phyloP scores from a whole-genome alignment of 805 yeast species.

The Candida caryicola region DNA sequence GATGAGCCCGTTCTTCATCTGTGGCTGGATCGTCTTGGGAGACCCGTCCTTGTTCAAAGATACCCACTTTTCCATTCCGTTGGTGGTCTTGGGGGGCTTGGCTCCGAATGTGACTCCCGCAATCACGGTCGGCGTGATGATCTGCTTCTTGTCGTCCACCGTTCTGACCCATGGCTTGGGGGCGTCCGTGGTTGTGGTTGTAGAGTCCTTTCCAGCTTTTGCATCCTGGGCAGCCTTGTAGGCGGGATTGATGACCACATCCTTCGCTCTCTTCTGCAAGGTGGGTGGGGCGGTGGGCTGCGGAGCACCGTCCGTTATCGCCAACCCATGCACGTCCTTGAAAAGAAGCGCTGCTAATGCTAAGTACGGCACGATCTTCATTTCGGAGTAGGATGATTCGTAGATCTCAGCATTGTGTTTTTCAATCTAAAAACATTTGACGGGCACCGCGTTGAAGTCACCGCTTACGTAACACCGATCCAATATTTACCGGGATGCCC shows the following conservation, averaged over 20 bases:
- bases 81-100: slow-evolving; percentile 68
- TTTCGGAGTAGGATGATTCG: slow-evolving; percentile 1
- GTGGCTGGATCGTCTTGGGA: slow-evolving; percentile 78
- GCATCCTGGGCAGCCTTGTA: slow-evolving; percentile 24
- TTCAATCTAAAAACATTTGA: too few species aligned
- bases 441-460: too few species aligned
- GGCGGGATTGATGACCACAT: slow-evolving; percentile 28
- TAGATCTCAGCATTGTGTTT: too few species aligned
- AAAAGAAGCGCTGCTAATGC: slow-evolving; percentile 11
- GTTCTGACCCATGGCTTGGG: slow-evolving; percentile 75
- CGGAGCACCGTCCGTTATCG: slow-evolving; percentile 1
- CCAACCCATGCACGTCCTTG: not conserved
- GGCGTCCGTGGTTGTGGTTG: slow-evolving; percentile 14
- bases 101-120: slow-evolving; percentile 63
- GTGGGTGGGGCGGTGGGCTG: slow-evolving; percentile 13
- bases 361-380: slow-evolving; percentile 13
- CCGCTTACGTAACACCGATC: too few species aligned
- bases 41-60: slow-evolving; percentile 71
- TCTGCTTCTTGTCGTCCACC: slow-evolving; percentile 52
- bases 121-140: slow-evolving; percentile 62
- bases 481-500: too few species aligned
- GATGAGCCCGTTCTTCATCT: slow-evolving; percentile 68
- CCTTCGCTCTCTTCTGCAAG: slow-evolving; percentile 29
- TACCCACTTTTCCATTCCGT: slow-evolving; percentile 78
- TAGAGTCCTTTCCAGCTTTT: slow-evolving; percentile 5